phyloP scores from a whole-genome alignment of 1,284 basidiomycete species.

The Austropuccinia psidii region DNA sequence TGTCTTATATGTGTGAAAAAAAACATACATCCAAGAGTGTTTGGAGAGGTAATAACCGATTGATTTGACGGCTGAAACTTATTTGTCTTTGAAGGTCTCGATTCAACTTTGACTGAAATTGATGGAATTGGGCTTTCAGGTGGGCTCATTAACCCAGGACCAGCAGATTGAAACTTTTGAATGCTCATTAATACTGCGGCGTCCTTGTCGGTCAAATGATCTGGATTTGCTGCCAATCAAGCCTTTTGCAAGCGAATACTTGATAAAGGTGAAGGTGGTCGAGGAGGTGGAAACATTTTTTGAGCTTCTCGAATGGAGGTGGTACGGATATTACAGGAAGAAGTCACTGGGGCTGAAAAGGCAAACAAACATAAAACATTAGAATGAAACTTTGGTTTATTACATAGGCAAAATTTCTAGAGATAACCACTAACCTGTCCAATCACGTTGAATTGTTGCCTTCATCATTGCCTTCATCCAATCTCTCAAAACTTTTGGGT shows the following conservation, averaged over 20 bases:
- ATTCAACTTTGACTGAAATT: conserved; percentile 37
- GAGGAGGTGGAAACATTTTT: conserved; percentile 86
- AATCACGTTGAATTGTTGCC: conserved; percentile 88
- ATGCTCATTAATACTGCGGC: conserved; percentile 48
- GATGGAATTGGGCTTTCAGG: conserved; percentile 41
- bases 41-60: conserved; percentile 7
- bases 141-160: conserved; percentile 43
- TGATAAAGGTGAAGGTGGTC: conserved; percentile 82
- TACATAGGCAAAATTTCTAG: too few species aligned
- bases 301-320: conserved; percentile 91
- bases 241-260: conserved; percentile 85
- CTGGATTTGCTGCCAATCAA: conserved; percentile 74
- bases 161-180: conserved; percentile 40
- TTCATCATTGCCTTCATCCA: conserved; percentile 99
- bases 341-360: conserved; percentile 81
- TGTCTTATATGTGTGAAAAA: too few species aligned
- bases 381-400: too few species aligned
- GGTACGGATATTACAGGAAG: conserved; percentile 93
- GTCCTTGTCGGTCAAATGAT: conserved; percentile 65
- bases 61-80: conserved; percentile 42
- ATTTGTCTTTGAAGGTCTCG: conserved; percentile 45
- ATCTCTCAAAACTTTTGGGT: conserved; percentile 71
- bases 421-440: conserved; percentile 68
- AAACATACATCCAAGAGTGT: background rate
- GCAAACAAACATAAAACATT: too few species aligned